Base-by-base conservation (phyloP, 164 flowering plant genomes). In the Chimonanthus praecox region DNA sequence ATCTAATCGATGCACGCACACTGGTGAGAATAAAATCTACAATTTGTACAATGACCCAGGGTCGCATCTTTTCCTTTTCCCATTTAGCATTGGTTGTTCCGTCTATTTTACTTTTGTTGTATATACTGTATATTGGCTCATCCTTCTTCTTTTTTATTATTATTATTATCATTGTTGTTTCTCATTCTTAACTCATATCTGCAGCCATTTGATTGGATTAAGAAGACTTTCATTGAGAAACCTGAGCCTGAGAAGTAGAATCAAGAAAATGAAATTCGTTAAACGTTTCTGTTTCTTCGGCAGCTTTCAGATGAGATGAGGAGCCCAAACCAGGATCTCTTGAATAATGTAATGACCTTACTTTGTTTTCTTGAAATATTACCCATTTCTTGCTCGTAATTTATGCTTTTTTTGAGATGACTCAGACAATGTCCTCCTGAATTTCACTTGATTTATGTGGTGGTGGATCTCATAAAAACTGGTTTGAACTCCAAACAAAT, bases 191-290 rank as follows among this genome's bases (percentile, higher is more conserved):
- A 9, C 20, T 58, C 61, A 6, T 45, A 33, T 71, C 61, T 71
- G 73, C 73, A 71, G 73, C 73, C 73, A 44, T 71, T 71, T 46
- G 73, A 61, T 71, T 71, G 73, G 73, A 46, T 71, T 51, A 71
- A 71, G 66, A 58, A 71, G 47, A 64, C 60, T 49, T 61, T 71
- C 45, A 3, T 51, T 44, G 49, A 60, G 49, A 44, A 58, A 61
- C 73, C 73, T 71, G 73, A 48, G 51, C 54, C 70, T 47, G 70
- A 68, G 20, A n/a, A 68, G 44, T 68, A 66, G 69, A 63, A 65
- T 8, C 5, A 46, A 44, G 45, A 44, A 44, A 13, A 10, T 11
- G 13, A 44, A 6, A 65, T 43, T n/a, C 13, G 68, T 9, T 62
- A 21, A 65, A 8, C 10, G 20, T 65, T 65, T 65, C 20, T 64